phyloP scores from a whole-genome alignment of 2,329 filamentous ascomycete genomes.

The Aspergillus versicolor region DNA sequence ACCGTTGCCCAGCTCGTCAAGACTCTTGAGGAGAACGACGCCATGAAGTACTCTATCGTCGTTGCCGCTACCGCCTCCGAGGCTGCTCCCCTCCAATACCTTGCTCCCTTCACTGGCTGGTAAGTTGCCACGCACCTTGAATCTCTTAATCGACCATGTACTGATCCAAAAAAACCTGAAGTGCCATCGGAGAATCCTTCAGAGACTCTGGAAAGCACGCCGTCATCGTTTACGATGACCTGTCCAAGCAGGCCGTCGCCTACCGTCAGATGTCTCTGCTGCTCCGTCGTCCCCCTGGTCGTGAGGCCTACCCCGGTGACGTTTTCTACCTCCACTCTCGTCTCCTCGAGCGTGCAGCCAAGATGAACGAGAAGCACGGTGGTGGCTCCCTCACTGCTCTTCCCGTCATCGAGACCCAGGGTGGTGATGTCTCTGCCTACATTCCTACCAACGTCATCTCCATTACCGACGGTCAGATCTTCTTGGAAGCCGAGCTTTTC shows the following conservation, averaged over 20 bases:
- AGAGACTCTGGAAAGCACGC: conserved; percentile 84
- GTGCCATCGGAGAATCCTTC: conserved; percentile 69
- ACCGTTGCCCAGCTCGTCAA: conserved; percentile 99
- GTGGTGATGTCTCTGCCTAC: conserved; percentile 99
- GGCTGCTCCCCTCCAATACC: conserved; percentile 90
- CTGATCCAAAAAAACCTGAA: neutral
- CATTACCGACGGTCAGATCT: conserved; percentile 99
- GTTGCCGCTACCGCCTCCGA: conserved; percentile 97
- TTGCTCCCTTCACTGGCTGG: conserved; percentile 83
- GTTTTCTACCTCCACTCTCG: conserved; percentile 99
- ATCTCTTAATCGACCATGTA: too few relatives aligned
- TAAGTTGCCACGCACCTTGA: neutral
- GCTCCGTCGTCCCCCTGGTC: conserved; percentile 93
- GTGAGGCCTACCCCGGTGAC: conserved; percentile 99
- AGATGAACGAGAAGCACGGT: conserved; percentile 95
- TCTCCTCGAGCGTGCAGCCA: conserved; percentile 98
- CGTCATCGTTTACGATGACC: conserved; percentile 88
- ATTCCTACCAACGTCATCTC: conserved; percentile 99
- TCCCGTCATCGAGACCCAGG: conserved; percentile 98
- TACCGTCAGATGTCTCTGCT: conserved; percentile 99
- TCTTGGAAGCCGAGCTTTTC: conserved; percentile 98
- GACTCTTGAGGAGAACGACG: conserved; percentile 99
- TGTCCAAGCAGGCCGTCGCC: conserved; percentile 96
- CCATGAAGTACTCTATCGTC: conserved; percentile 96
- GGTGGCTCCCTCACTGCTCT: conserved; percentile 96